These are phyloP conservation scores for Neurospora sp. DNA, from an alignment of 495 filamentous ascomycete genomes.

Conservation along the genomic window DNA sequence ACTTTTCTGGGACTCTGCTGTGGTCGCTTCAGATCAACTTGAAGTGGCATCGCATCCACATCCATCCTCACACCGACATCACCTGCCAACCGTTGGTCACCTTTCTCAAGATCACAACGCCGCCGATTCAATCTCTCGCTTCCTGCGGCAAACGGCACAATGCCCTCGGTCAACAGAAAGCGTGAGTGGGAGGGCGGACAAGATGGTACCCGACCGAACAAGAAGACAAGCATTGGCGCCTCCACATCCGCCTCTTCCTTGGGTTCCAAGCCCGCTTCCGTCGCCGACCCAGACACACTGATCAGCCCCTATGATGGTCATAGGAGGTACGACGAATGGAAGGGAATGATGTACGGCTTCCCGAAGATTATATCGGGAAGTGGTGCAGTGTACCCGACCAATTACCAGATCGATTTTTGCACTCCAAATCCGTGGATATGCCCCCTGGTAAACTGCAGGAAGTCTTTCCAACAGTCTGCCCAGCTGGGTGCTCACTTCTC, in stretches of 20 bases:
- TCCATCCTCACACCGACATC: neutral
- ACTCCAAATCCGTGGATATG: constrained; percentile 12
- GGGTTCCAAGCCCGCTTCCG: neutral
- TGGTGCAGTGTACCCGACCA: constrained; percentile 12
- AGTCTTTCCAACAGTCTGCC: constrained; percentile 1
- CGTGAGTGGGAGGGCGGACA: neutral
- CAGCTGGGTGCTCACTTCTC: constrained; percentile 13
- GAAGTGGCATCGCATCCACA: neutral
- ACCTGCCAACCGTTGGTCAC: neutral
- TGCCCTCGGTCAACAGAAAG: neutral
- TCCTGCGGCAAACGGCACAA: neutral
- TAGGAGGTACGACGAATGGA: constrained; percentile 9
- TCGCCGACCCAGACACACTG: neutral
- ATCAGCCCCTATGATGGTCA: constrained; percentile 2
- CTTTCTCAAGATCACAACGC: neutral
- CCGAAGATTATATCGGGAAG: neutral
- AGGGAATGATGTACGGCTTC: constrained; percentile 1
- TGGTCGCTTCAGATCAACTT: neutral
- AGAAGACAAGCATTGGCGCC: neutral
- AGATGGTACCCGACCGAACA: neutral
- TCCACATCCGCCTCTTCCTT: neutral
- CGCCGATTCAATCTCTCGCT: neutral
- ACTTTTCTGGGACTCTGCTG: neutral
- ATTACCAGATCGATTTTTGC: constrained; percentile 4
- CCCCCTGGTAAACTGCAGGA: constrained; percentile 9